Evolutionary conservation across 148 eudicot genomes (phyloP).

Genomic region (Simmondsia chinensis): DNA sequence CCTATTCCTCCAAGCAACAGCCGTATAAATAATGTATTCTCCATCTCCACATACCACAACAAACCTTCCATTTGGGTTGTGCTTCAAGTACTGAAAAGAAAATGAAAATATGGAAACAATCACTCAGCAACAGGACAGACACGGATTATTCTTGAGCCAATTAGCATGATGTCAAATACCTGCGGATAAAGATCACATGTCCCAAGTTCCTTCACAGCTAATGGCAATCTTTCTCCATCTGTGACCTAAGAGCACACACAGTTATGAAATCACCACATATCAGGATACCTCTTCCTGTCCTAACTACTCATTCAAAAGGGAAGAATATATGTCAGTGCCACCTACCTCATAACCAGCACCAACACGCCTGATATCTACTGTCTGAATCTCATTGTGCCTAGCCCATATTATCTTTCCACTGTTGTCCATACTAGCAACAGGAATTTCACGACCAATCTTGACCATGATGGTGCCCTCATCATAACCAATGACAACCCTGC

Average conservation of each 20-base stretch:
- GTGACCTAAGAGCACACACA: conserved; percentile 59
- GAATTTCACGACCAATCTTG: conserved; percentile 66
- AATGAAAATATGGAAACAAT: no score
- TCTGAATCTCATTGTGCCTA: conserved; percentile 92
- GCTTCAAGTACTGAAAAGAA: conserved; percentile 86
- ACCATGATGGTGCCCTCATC: conserved; percentile 16
- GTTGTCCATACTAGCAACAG: conserved; percentile 96
- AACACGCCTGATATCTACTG: conserved; percentile 82
- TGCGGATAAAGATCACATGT: conserved; percentile 98
- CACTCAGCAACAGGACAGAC: no score
- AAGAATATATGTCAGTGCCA: no score
- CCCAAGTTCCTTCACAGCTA: conserved; percentile 93
- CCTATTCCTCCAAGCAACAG: conserved; percentile 93
- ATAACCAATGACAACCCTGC: conserved; percentile 17
- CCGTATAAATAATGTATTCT: conserved; percentile 83
- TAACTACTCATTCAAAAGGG: no score
- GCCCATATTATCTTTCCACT: conserved; percentile 96
- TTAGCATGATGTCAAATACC: no score
- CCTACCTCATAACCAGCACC: conserved; percentile 94
- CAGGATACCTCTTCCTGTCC: no score
- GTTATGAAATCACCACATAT: not conserved
- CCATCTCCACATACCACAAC: conserved; percentile 99
- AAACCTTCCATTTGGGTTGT: conserved; percentile 98
- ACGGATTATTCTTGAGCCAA: no score
- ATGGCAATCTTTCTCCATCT: conserved; percentile 94